Evolutionary conservation across 1,139 yeast genomes (phyloP).

Genomic region (Taphrina populina): DNA sequence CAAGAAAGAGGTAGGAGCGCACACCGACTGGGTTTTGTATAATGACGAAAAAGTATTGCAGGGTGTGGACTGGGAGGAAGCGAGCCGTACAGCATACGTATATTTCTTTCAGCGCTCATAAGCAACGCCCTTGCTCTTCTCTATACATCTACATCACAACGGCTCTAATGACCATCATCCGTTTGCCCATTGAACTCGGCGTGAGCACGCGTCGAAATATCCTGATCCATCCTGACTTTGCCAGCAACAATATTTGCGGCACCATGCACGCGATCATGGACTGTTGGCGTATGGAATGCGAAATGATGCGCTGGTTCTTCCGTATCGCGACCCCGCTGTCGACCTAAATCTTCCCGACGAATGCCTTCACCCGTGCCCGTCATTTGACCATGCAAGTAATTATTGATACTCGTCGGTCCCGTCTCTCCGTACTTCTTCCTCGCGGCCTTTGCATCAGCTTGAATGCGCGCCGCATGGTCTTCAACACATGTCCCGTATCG

Average conservation of each 20-base stretch:
- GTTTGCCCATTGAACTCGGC: constrained; percentile 31
- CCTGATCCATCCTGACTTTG: constrained; percentile 28
- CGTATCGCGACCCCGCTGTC: constrained; percentile 26
- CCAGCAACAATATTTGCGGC: constrained; percentile 22
- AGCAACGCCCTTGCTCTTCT: too few relatives aligned
- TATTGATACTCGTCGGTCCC: constrained; percentile 15
- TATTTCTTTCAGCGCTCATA: constrained; percentile 44
- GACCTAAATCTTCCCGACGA: constrained; percentile 1
- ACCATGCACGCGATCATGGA: constrained; percentile 26
- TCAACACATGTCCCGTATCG: constrained; percentile 1
- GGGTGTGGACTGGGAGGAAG: constrained; percentile 59
- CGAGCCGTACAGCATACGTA: constrained; percentile 58
- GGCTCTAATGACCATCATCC: constrained; percentile 20
- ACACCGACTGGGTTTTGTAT: constrained; percentile 73
- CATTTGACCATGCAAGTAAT: constrained; percentile 14
- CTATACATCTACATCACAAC: too few relatives aligned
- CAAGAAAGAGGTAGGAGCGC: constrained; percentile 48
- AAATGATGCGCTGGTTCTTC: constrained; percentile 31
- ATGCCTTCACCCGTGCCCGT: constrained; percentile 14
- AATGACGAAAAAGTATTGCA: constrained; percentile 91
- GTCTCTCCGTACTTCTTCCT: neutral
- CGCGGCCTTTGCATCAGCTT: neutral
- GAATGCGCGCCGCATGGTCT: neutral
- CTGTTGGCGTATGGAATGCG: constrained; percentile 12
- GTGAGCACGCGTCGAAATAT: constrained; percentile 20